Evolutionary conservation across 2,329 filamentous ascomycete species (phyloP).

Genomic region (Anthostomella pinea): DNA sequence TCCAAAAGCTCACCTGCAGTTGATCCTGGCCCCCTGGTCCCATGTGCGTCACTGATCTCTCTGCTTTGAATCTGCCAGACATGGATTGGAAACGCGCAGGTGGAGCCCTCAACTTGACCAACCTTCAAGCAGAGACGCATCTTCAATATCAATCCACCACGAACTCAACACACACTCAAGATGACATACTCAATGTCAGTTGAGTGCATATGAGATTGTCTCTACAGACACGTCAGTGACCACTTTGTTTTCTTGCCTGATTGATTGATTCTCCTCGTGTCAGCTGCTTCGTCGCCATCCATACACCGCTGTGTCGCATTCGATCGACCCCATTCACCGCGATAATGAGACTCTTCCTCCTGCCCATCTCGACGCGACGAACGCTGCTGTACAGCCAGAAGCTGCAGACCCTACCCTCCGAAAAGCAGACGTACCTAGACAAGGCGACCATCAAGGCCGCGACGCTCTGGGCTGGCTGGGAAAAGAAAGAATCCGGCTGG

Average conservation of each 20-base stretch:
- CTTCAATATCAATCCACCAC: background rate
- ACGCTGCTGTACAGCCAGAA: constrained; percentile 91
- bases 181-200: background rate
- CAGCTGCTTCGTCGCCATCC: background rate
- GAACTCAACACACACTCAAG: background rate
- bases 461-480: constrained; percentile 81
- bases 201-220: too few relatives aligned
- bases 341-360: constrained; percentile 84
- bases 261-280: too few relatives aligned
- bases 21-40: constrained; percentile 1
- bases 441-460: constrained; percentile 68
- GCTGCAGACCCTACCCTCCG: constrained; percentile 53
- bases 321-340: constrained; percentile 6
- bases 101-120: background rate
- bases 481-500: constrained; percentile 81
- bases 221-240: too few relatives aligned
- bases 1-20: background rate
- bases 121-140: background rate
- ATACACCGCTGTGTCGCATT: too few relatives aligned
- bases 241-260: too few relatives aligned
- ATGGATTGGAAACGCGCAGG: too few relatives aligned
- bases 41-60: constrained; percentile 5
- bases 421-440: constrained; percentile 60
- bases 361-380: constrained; percentile 87
- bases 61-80: background rate